Conservation (phyloP, 768 basidiomycete genomes). For the Austroboletus festivus region DNA sequence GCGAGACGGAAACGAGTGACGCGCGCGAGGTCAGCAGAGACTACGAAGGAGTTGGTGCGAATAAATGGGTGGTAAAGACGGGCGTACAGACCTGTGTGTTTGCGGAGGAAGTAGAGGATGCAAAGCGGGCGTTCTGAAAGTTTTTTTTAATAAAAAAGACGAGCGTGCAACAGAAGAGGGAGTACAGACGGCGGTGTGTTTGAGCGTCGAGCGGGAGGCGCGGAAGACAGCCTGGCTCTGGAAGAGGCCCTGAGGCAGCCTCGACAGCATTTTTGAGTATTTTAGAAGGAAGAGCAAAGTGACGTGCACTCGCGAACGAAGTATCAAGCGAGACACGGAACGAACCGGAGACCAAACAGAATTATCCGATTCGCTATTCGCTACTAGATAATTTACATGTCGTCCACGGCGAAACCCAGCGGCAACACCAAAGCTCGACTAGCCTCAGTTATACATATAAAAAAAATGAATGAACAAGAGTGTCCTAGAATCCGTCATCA, state of each 20-base stretch:
- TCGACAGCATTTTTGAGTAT: conserved; percentile 74
- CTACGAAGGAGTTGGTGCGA: conserved; percentile 34
- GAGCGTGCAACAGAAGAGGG: too few relatives aligned
- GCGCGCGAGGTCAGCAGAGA: conserved; percentile 67
- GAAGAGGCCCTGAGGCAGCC: conserved; percentile 73
- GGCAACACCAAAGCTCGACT: too few relatives aligned
- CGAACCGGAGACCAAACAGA: conserved; percentile 44
- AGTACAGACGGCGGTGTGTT: conserved; percentile 37
- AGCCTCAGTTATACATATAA: conserved; percentile 17
- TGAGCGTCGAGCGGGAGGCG: conserved; percentile 40
- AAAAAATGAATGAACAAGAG: background rate
- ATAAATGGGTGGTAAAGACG: background rate
- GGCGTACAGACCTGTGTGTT: conserved; percentile 57
- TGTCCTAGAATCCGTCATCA: conserved; percentile 9
- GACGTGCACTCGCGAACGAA: conserved; percentile 42
- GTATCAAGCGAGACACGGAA: conserved; percentile 35
- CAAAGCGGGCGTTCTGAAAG: conserved; percentile 70
- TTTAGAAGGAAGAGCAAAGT: conserved; percentile 41
- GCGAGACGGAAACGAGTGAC: conserved; percentile 70
- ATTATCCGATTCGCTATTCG: conserved; percentile 10
- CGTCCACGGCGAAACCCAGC: conserved; percentile 5
- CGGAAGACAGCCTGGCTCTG: conserved; percentile 51
- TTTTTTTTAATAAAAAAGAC: too few relatives aligned
- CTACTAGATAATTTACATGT: conserved; percentile 29
- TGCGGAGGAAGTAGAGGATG: conserved; percentile 60